Evolutionary conservation across 2,329 filamentous ascomycete species (phyloP).

Genomic region (Penicillium sp.): DNA sequence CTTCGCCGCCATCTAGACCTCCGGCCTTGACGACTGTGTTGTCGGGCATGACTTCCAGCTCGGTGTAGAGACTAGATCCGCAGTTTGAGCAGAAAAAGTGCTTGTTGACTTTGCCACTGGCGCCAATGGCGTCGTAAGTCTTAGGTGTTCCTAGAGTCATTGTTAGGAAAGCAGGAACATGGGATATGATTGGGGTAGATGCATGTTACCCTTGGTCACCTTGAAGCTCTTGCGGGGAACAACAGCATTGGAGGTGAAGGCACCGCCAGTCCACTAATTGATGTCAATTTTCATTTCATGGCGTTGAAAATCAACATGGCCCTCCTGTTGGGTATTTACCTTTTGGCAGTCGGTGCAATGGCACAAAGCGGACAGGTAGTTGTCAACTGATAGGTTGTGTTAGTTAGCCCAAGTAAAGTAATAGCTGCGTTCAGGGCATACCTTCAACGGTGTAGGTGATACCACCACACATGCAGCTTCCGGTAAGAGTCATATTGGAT

Average conservation of each 20-base stretch:
- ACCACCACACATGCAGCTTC: slow-evolving; percentile 38
- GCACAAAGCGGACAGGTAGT: slow-evolving; percentile 50
- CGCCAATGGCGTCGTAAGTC: slow-evolving; percentile 50
- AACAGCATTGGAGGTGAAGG: slow-evolving; percentile 57
- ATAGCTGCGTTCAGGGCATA: slow-evolving; percentile 1
- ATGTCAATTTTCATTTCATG: not conserved
- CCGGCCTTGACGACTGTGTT: slow-evolving; percentile 55
- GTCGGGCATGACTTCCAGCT: slow-evolving; percentile 56
- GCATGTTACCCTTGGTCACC: slow-evolving; percentile 51
- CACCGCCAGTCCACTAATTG: slow-evolving; percentile 52
- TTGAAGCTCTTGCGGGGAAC: slow-evolving; percentile 51
- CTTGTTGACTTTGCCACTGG: slow-evolving; percentile 56
- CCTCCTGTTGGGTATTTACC: slow-evolving; percentile 28
- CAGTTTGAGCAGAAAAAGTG: slow-evolving; percentile 59
- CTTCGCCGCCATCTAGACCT: slow-evolving; percentile 51
- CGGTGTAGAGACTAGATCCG: slow-evolving; percentile 54
- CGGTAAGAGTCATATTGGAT: slow-evolving; percentile 29
- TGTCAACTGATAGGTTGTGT: slow-evolving; percentile 37
- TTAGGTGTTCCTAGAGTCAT: slow-evolving; percentile 47
- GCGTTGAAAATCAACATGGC: too few species aligned
- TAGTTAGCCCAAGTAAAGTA: not conserved
- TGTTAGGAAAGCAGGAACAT: not conserved
- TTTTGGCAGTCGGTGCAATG: slow-evolving; percentile 59
- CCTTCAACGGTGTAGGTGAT: slow-evolving; percentile 32
- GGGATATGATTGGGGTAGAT: not conserved